Base-by-base conservation (phyloP, 805 yeast genomes). In the Yueomyces sp. region DNA sequence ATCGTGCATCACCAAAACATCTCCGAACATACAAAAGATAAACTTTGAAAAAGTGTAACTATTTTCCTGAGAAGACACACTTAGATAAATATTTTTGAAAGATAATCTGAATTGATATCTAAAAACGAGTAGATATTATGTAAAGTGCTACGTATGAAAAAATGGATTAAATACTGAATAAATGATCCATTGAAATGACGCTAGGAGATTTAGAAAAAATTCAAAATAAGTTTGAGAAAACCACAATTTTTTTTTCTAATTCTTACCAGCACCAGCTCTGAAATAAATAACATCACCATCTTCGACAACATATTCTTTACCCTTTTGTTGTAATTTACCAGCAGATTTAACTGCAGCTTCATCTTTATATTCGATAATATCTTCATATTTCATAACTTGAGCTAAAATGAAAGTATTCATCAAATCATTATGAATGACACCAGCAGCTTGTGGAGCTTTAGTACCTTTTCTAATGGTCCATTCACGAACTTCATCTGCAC, bases 381-480 rank as follows among this genome's bases (percentile, higher is more conserved):
- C 96, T 28, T 72, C 74, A 68, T 77, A 92, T 58, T 86, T 88
- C 59, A 86, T 86, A 51, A 92, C 83, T 64, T 86, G 87, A 39
- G 97, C 98, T 55, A 86, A 78, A 57, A 92, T 87, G 63, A 92
- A 92, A 27, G 97, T 90, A 64, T 81, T 85, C 75, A 85, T 88
- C 63, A 90, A 76, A 68, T 90, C 98, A 37, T 88, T 84, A 66
- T 92, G 98, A 56, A 90, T 90, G 39, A 92, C 95, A 63, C 96
- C 97, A 27, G 98, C 98, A 39, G 98, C 97, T 59, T 84, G 87
- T n/a, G 98, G 98, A 43, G 96, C 96, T 55, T 85, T 81, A 40
- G 90, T 83, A 54, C 94, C 94, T 53, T 73, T 70, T 67, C 97
- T 79, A 50, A 92, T 79, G 34, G 98, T 92, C 98, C 98, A 92